phyloP scores from a whole-genome alignment of 176 grass and related monocot species.

The Areca catechu region DNA sequence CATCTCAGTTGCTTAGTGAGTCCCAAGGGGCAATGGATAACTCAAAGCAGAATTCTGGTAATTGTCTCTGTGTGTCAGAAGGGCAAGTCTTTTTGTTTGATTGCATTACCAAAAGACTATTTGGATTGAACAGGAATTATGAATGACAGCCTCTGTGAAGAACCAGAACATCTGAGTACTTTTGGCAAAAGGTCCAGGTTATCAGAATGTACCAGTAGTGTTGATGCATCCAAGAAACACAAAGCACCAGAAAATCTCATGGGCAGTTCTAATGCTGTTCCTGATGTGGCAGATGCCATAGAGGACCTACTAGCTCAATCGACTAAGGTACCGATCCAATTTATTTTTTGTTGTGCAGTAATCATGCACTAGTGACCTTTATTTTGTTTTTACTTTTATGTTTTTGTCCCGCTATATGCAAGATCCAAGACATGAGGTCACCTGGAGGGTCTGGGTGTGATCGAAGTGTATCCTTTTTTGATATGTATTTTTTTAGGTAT shows the following conservation, averaged over 20 bases:
- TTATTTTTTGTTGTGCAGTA: neutral
- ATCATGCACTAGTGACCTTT: conserved; percentile 14
- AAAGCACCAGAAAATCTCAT: conserved; percentile 32
- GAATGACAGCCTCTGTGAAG: conserved; percentile 28
- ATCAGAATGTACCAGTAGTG: conserved; percentile 21
- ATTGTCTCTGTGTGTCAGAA: neutral
- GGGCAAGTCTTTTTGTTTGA: neutral
- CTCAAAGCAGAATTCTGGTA: conserved; percentile 47
- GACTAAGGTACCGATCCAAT: conserved; percentile 43
- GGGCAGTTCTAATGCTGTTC: conserved; percentile 28
- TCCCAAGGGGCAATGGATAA: conserved; percentile 14
- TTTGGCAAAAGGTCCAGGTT: conserved; percentile 40
- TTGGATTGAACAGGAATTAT: neutral
- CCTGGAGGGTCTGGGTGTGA: conserved; percentile 25
- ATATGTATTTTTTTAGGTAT: neutral
- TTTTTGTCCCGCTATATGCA: conserved; percentile 20
- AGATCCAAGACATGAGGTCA: conserved; percentile 60
- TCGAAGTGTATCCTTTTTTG: conserved; percentile 51
- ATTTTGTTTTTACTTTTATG: neutral
- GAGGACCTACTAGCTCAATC: conserved; percentile 71
- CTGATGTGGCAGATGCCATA: conserved; percentile 79
- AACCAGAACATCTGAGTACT: conserved; percentile 22
- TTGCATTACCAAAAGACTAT: neutral
- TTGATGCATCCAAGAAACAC: conserved; percentile 24
- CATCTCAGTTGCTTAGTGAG: conserved; percentile 23